Conservation (phyloP, 306 rosid species). For the Ochetophila trinervis region DNA sequence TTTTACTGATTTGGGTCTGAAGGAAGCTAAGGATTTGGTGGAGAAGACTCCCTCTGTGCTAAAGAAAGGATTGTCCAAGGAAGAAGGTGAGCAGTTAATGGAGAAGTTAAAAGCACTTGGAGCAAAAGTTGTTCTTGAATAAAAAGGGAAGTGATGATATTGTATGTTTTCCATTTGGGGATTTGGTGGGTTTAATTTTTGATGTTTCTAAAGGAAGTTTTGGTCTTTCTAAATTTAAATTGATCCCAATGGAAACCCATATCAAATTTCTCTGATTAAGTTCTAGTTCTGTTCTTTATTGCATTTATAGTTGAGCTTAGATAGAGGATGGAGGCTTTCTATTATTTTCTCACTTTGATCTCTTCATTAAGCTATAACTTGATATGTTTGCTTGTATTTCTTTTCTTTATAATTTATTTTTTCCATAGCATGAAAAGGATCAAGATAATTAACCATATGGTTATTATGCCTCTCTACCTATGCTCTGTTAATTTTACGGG, state of each 20-base stretch:
- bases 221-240: background rate
- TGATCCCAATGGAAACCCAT: background rate
- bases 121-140: slow-evolving; percentile 80
- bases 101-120: slow-evolving; percentile 91
- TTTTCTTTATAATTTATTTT: too few relatives aligned
- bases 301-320: too few relatives aligned
- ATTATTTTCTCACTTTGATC: too few relatives aligned
- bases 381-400: too few relatives aligned
- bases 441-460: too few relatives aligned
- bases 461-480: too few relatives aligned
- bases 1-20: slow-evolving; percentile 80
- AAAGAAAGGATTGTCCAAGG: slow-evolving; percentile 82
- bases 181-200: background rate
- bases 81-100: slow-evolving; percentile 74
- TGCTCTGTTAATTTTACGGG: too few relatives aligned
- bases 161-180: slow-evolving; percentile 6
- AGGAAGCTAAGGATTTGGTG: slow-evolving; percentile 84
- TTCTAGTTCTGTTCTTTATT: too few relatives aligned
- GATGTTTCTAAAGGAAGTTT: slow-evolving; percentile 1
- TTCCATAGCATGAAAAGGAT: too few relatives aligned
- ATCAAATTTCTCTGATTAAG: background rate
- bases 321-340: too few relatives aligned
- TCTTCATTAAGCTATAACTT: too few relatives aligned
- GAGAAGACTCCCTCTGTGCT: slow-evolving; percentile 75
- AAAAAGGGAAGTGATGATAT: slow-evolving; percentile 13